Conservation (phyloP, 2,329 filamentous ascomycete genomes). For the Colletotrichum orbiculare region DNA sequence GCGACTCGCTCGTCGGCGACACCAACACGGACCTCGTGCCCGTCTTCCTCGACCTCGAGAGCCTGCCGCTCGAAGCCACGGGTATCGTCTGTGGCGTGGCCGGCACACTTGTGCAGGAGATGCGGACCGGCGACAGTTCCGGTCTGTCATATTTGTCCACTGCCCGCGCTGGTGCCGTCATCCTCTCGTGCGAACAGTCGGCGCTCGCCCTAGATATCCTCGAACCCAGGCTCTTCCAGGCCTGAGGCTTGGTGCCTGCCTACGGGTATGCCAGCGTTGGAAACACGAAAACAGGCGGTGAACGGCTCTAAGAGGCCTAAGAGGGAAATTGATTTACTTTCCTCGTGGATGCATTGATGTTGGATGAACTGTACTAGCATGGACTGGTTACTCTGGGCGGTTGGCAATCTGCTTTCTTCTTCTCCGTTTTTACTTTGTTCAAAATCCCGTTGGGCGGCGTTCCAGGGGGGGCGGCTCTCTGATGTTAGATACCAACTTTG, state of each 20-base stretch:
- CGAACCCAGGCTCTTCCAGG: conserved; percentile 58
- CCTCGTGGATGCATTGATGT: conserved; percentile 6
- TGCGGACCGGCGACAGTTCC: conserved; percentile 65
- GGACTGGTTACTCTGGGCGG: conserved; percentile 13
- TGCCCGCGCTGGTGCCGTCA: conserved; percentile 87
- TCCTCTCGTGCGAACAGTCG: conserved; percentile 81
- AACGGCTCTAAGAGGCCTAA: not conserved
- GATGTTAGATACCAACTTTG: conserved; percentile 37
- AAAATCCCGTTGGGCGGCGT: conserved; percentile 27
- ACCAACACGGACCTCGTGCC: conserved; percentile 80
- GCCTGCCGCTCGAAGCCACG: conserved; percentile 86
- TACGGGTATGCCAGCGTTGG: too few species aligned
- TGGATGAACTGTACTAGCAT: conserved; percentile 32
- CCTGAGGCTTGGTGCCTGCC: not conserved
- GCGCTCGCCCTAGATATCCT: conserved; percentile 79
- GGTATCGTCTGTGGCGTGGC: conserved; percentile 97
- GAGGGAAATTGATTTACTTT: not conserved
- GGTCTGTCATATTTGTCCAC: conserved; percentile 94
- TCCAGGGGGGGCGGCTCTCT: conserved; percentile 27
- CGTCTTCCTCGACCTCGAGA: conserved; percentile 86
- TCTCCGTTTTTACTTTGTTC: conserved; percentile 13
- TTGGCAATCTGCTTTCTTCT: conserved; percentile 31
- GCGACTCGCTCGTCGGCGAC: conserved; percentile 80
- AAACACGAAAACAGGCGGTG: too few species aligned
- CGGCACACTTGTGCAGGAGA: conserved; percentile 80